phyloP scores from a whole-genome alignment of 805 yeast species.

The Debaryomyces prosopidis region DNA sequence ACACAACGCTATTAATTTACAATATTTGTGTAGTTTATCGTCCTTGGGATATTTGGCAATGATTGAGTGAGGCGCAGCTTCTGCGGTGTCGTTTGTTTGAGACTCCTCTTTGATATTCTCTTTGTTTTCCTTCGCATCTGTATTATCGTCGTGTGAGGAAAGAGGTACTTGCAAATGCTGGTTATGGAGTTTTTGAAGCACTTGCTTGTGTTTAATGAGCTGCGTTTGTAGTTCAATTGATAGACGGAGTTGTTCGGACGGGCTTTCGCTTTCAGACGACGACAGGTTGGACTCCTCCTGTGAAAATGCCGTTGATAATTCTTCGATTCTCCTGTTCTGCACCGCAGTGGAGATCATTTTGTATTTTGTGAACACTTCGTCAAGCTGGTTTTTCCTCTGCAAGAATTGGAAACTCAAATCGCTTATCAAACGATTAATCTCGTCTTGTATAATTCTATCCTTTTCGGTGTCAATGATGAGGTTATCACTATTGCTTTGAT shows the following conservation, averaged over 20 bases:
- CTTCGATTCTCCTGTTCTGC: background rate
- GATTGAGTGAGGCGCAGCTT: background rate
- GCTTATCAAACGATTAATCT: conserved; percentile 37
- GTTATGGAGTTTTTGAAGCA: background rate
- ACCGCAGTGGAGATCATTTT: background rate
- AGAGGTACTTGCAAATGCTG: background rate
- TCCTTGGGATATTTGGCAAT: conserved; percentile 22
- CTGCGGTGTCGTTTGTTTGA: background rate
- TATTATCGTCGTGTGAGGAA: background rate
- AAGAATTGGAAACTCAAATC: conserved; percentile 38
- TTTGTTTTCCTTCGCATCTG: background rate
- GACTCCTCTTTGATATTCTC: background rate
- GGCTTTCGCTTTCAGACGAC: background rate
- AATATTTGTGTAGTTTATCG: conserved; percentile 39
- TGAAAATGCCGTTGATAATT: background rate
- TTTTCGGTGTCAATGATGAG: background rate
- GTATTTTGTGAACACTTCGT: conserved; percentile 4
- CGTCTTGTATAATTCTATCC: conserved; percentile 41
- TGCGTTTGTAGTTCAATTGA: background rate
- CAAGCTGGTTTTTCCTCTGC: conserved; percentile 31
- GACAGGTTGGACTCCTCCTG: background rate
- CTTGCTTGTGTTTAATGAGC: background rate
- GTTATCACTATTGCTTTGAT: background rate
- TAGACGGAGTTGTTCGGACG: background rate
- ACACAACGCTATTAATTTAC: conserved; percentile 40